phyloP scores from a whole-genome alignment of 768 basidiomycete species.

The Leccinum pellstonianum region DNA sequence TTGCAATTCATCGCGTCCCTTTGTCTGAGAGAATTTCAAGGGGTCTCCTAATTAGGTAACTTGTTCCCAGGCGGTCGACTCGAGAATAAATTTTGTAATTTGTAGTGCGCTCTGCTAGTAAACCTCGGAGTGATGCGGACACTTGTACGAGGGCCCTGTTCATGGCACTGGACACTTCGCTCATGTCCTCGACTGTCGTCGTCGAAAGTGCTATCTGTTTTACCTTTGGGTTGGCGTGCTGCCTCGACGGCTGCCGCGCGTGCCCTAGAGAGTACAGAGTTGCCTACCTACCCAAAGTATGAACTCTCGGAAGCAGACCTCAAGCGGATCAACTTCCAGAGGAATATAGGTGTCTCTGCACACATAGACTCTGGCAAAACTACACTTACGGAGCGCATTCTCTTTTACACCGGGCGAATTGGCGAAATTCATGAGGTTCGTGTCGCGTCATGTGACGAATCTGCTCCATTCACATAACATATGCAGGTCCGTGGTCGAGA shows the following conservation, averaged over 20 bases:
- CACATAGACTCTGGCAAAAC: slow-evolving; percentile 99
- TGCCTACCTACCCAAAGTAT: slow-evolving; percentile 36
- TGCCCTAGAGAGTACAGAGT: slow-evolving; percentile 1
- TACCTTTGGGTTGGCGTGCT: slow-evolving; percentile 30
- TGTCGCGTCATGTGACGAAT: slow-evolving; percentile 7
- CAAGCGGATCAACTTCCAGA: slow-evolving; percentile 65
- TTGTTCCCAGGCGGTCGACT: slow-evolving; percentile 2
- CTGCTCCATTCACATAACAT: neutral
- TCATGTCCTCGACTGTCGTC: slow-evolving; percentile 12
- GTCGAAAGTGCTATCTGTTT: neutral
- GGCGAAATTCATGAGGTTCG: slow-evolving; percentile 94
- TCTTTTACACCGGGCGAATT: slow-evolving; percentile 96
- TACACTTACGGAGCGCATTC: slow-evolving; percentile 91
- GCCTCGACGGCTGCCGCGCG: slow-evolving; percentile 45
- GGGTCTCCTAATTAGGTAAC: neutral
- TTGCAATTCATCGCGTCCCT: neutral
- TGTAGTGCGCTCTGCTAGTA: no score
- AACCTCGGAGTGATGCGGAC: slow-evolving; percentile 22
- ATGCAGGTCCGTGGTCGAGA: slow-evolving; percentile 86
- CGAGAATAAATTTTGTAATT: slow-evolving; percentile 7
- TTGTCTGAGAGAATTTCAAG: neutral
- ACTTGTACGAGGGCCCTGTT: slow-evolving; percentile 25
- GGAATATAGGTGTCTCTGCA: slow-evolving; percentile 96
- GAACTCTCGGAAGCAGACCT: slow-evolving; percentile 64
- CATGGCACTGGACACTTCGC: slow-evolving; percentile 28